These are phyloP conservation scores for Abelmoschus esculentus DNA, from an alignment of 345 rosid genomes.

Conservation along the genomic window DNA sequence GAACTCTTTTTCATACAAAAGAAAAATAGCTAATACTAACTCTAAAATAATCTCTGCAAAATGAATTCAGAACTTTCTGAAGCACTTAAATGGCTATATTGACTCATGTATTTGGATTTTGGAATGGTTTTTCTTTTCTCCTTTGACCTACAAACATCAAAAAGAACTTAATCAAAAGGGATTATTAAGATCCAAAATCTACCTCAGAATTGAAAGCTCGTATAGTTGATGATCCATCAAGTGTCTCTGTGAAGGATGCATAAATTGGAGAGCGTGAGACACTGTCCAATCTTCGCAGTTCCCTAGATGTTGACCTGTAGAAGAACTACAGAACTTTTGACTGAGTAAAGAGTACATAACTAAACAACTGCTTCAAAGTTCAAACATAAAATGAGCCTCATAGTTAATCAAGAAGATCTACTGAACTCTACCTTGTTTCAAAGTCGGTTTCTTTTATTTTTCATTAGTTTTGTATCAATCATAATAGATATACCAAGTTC, in stretches of 20 bases:
- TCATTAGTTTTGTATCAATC: background rate
- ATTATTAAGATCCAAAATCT: constrained; percentile 10
- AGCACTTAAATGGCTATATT: background rate
- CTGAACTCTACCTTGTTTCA: too few species aligned
- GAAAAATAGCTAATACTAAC: background rate
- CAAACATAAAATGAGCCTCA: too few species aligned
- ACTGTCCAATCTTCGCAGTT: constrained; percentile 83
- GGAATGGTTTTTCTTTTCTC: background rate
- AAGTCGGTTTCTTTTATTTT: background rate
- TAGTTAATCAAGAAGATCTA: too few species aligned
- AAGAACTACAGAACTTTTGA: constrained; percentile 54
- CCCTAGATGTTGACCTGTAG: constrained; percentile 96
- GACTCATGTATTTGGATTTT: background rate
- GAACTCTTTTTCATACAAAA: background rate
- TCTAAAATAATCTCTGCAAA: too few species aligned
- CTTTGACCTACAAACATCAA: background rate
- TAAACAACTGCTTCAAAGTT: background rate
- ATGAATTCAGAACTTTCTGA: background rate
- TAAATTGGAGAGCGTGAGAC: constrained; percentile 93
- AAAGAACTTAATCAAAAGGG: background rate
- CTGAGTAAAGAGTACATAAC: constrained; percentile 11
- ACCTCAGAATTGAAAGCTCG: constrained; percentile 85
- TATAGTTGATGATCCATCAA: constrained; percentile 87
- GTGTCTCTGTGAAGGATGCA: constrained; percentile 79
- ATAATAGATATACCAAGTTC: background rate